These are phyloP conservation scores for Dissoconium aciculare DNA, from an alignment of 2,329 filamentous ascomycete species.

Conservation along the genomic window DNA sequence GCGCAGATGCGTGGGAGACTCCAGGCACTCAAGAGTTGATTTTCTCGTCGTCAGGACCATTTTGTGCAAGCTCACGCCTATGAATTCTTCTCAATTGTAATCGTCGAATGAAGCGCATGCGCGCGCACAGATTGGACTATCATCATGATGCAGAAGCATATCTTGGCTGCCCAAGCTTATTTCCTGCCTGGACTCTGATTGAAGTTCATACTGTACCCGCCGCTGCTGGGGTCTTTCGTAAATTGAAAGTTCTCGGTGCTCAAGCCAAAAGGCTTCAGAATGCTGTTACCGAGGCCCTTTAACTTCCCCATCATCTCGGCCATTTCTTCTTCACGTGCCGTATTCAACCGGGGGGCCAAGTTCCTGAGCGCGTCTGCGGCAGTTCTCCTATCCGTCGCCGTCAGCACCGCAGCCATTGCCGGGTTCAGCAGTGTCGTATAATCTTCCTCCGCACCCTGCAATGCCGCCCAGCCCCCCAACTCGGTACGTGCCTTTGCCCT, in stretches of 20 bases:
- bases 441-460: conserved; percentile 66
- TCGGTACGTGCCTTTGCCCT: conserved; percentile 59
- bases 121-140: too few relatives aligned
- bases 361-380: conserved; percentile 50
- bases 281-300: conserved; percentile 79
- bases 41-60: too few relatives aligned
- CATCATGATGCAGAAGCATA: too few relatives aligned
- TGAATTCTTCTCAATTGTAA: too few relatives aligned
- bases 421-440: conserved; percentile 47
- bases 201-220: conserved; percentile 92
- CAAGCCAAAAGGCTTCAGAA: conserved; percentile 83
- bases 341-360: conserved; percentile 55
- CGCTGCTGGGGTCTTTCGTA: conserved; percentile 73
- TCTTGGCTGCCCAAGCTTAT: too few relatives aligned
- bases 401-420: conserved; percentile 44
- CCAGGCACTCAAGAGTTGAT: conserved; percentile 85
- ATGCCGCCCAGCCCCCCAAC: conserved; percentile 60
- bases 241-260: conserved; percentile 93
- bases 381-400: conserved; percentile 49
- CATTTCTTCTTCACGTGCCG: conserved; percentile 75
- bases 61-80: too few relatives aligned
- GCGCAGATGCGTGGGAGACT: conserved; percentile 86
- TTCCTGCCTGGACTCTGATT: conserved; percentile 29
- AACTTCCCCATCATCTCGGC: conserved; percentile 96
- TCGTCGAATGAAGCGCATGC: too few relatives aligned